phyloP scores from a whole-genome alignment of 306 rosid species.

The Cicer pinnatifidum region DNA sequence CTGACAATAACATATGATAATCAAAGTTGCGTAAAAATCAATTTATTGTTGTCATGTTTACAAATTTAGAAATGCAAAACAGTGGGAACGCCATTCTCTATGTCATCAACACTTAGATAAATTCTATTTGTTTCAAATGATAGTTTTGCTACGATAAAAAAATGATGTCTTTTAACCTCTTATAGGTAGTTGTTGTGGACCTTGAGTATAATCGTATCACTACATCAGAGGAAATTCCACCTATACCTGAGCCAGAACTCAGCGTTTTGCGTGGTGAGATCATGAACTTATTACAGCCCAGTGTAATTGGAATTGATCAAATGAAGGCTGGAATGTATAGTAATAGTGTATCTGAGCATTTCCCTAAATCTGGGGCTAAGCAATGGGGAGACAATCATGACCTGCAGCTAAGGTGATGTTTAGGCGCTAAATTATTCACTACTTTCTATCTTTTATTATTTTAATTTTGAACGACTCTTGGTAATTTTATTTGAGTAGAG shows the following conservation, averaged over 20 bases:
- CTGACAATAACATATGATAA: conserved; percentile 10
- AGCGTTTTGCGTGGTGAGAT: conserved; percentile 79
- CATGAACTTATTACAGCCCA: conserved; percentile 74
- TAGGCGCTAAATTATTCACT: conserved; percentile 43
- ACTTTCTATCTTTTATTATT: conserved; percentile 35
- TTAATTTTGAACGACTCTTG: conserved; percentile 17
- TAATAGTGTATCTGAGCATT: conserved; percentile 59
- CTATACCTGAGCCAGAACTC: conserved; percentile 90
- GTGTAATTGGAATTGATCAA: conserved; percentile 87
- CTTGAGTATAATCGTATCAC: conserved; percentile 85
- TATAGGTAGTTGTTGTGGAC: conserved; percentile 96
- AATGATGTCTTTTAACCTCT: conserved; percentile 41
- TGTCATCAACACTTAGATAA: background rate
- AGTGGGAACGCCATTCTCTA: conserved; percentile 26
- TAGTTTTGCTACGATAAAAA: conserved; percentile 24
- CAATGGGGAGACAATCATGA: conserved; percentile 97
- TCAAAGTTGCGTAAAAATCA: conserved; percentile 1
- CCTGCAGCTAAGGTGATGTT: conserved; percentile 87
- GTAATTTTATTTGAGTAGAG: conserved; percentile 32
- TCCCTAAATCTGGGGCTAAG: conserved; percentile 63
- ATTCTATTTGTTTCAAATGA: conserved; percentile 40
- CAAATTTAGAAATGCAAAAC: background rate
- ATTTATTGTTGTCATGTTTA: conserved; percentile 2
- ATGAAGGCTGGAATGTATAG: conserved; percentile 62
- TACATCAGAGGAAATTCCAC: conserved; percentile 94